Evolutionary conservation across 2,329 filamentous ascomycete species (phyloP), one percentile per base, ranked within the genome.

Genomic region (Aspergillus sp.): DNA sequence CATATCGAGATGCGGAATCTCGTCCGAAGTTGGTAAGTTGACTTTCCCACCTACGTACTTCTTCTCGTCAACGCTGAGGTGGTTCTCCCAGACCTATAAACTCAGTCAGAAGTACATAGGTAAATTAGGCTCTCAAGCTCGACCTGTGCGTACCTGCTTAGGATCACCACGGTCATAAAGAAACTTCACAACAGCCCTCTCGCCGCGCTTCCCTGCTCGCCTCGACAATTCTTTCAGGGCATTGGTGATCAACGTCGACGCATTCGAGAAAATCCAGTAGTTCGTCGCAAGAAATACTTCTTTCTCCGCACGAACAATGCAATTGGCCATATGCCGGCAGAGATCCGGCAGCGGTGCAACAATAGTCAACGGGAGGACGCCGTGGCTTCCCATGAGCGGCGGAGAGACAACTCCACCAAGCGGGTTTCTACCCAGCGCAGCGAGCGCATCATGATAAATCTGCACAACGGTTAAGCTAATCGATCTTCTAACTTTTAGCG

Each of bases 201-300:
- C 70, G 0, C 83, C 83, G 20, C 84, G 76, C 50, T 78, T 76
- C 0, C 85, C 85, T 0, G 86, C 87, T 22, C 89, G 81, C 36
- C 74, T 80, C 0, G 89, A 89, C 0, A 93, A 80, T 69, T 93
- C 89, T 17, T 80, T 79, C 48, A 93, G 78, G 0, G 87, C 86
- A 66, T 89, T 82, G 3, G 84, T 89, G 43, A 93, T 81, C 49
- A 90, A 81, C 5, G 78, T 82, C 42, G 87, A 87, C 0, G 89
- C 88, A 8, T 86, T 80, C 0, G 88, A 88, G 42, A 85, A 80
- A 58, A 87, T 83, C 90, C 90, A 92, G 66, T 85, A 90, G 64
- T 90, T 91, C 0, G 90, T 93, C 0, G 86, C 86, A 9, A 93
- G 76, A 55, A 89, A 85, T 0, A 93, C 85, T 65, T 93, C 90